Evolutionary conservation across 306 rosid genomes (phyloP).

Genomic region (Cajanus cajan): DNA sequence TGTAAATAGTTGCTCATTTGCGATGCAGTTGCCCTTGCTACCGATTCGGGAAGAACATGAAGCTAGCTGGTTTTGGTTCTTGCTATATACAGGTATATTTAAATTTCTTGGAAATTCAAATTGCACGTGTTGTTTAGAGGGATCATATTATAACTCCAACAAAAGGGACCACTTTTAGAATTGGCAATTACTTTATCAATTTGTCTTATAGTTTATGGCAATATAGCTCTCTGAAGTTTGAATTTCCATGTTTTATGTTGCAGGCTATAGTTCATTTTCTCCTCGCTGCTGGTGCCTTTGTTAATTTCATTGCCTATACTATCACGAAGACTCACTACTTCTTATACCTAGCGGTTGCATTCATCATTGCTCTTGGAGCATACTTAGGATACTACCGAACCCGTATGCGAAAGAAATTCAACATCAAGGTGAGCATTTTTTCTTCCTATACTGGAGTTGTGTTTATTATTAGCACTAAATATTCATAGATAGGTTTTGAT

Average conservation of each 20-base stretch:
- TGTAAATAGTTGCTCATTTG: constrained; percentile 31
- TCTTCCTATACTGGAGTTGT: background rate
- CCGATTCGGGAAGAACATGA: constrained; percentile 95
- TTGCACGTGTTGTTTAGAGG: background rate
- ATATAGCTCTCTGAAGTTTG: constrained; percentile 14
- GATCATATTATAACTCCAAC: background rate
- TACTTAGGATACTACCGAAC: constrained; percentile 89
- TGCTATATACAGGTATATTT: constrained; percentile 67
- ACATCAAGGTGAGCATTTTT: constrained; percentile 65
- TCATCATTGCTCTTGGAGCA: constrained; percentile 53
- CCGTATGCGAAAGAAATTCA: constrained; percentile 81
- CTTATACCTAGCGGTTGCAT: constrained; percentile 68
- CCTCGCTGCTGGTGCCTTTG: constrained; percentile 52
- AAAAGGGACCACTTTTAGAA: background rate
- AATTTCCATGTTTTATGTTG: constrained; percentile 27
- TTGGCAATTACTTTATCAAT: background rate
- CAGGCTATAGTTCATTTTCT: constrained; percentile 69
- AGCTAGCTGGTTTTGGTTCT: constrained; percentile 85
- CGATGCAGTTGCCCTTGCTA: constrained; percentile 93
- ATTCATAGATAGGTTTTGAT: background rate
- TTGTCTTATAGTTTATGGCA: background rate
- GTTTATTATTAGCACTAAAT: constrained; percentile 7
- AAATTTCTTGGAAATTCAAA: background rate
- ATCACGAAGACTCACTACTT: constrained; percentile 63
- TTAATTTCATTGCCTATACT: constrained; percentile 60